phyloP scores from a whole-genome alignment of 345 rosid species.

The Eucalyptus decipiens region DNA sequence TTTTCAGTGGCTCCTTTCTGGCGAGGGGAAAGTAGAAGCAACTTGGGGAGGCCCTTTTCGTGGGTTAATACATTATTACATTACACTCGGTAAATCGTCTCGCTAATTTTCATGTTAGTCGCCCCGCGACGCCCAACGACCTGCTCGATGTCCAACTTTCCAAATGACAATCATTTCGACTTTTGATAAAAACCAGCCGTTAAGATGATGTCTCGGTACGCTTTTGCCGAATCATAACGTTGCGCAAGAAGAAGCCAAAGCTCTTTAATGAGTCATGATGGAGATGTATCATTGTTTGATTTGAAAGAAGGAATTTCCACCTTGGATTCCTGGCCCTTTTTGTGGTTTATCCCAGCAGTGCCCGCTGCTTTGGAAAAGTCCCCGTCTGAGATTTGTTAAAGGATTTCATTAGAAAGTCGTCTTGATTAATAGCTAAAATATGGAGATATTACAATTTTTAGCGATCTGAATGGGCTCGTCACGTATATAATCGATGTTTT shows the following conservation, averaged over 20 bases:
- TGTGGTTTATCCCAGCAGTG: not conserved
- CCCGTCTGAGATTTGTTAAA: not conserved
- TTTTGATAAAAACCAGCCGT: not conserved
- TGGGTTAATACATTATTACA: not conserved
- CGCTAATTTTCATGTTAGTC: not conserved
- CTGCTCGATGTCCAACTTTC: not conserved
- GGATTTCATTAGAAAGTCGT: not conserved
- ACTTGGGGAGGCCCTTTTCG: not conserved
- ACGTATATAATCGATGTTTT: not conserved
- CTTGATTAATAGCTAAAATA: not conserved
- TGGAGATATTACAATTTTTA: not conserved
- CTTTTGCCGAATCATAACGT: not conserved
- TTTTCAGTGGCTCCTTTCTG: not conserved
- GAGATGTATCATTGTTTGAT: not conserved
- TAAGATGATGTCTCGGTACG: not conserved
- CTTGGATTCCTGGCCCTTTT: not conserved
- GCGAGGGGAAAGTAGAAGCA: not conserved
- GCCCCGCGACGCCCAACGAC: not conserved
- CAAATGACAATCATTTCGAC: not conserved
- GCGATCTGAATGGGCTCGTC: not conserved
- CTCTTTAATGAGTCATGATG: not conserved
- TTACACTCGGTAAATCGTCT: not conserved
- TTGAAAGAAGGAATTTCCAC: not conserved
- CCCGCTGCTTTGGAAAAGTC: not conserved
- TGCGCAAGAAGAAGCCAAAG: not conserved